Percentiles rank a stretch among this genome's conserved stretches.
These are phyloP conservation scores for Astrephomene gubernaculifera DNA, from an alignment of 139 green algal species.

Conservation along the genomic window DNA sequence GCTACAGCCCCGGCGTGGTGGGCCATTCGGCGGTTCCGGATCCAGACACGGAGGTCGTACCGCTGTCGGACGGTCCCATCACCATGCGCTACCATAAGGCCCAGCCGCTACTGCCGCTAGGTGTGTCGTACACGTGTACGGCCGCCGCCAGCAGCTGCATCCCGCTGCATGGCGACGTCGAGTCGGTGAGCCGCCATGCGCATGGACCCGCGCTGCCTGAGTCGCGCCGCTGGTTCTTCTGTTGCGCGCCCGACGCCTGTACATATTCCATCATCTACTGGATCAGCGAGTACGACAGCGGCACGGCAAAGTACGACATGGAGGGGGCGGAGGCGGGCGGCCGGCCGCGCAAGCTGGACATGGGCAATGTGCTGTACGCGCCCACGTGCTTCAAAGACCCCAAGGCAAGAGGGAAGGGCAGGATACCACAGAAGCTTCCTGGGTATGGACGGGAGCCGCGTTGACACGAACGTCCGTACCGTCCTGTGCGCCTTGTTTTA, in stretches of 20 bases:
- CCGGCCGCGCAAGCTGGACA: slow-evolving; percentile 64
- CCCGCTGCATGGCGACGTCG: slow-evolving; percentile 25
- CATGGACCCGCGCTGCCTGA: not conserved
- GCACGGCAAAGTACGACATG: slow-evolving; percentile 24
- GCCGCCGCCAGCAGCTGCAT: slow-evolving; percentile 3
- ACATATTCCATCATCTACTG: slow-evolving; percentile 66
- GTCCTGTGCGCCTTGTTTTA: not conserved
- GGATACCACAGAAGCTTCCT: too few species aligned
- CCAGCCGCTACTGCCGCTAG: slow-evolving; percentile 17
- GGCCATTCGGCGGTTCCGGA: slow-evolving; percentile 21
- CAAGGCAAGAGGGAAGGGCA: slow-evolving; percentile 39
- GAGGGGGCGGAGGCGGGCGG: slow-evolving; percentile 26
- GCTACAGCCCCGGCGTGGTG: slow-evolving; percentile 35
- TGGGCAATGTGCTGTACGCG: slow-evolving; percentile 69
- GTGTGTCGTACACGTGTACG: not conserved
- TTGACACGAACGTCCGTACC: too few species aligned
- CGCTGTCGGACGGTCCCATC: not conserved
- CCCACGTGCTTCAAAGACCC: slow-evolving; percentile 59
- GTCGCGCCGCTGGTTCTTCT: slow-evolving; percentile 51
- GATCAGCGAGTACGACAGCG: slow-evolving; percentile 48
- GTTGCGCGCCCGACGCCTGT: slow-evolving; percentile 57
- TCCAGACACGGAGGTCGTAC: not conserved
- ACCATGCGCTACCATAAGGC: slow-evolving; percentile 43
- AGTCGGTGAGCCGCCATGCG: slow-evolving; percentile 12
- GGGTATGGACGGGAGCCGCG: too few species aligned